Evolutionary conservation across 805 yeast species (phyloP).

Genomic region (Yamadazyma olivae): DNA sequence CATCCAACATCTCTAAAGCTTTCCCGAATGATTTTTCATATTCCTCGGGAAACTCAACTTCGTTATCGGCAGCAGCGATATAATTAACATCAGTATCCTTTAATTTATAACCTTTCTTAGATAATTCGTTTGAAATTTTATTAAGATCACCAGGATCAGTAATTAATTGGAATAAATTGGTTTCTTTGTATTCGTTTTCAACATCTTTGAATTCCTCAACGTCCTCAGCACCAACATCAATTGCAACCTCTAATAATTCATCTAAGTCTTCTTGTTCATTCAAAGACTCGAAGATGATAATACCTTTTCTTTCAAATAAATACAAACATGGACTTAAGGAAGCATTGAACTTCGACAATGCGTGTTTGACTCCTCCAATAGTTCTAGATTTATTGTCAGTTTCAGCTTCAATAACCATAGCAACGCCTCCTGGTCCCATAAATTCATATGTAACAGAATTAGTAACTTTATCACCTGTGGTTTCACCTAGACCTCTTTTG

Average conservation of each 20-base stretch:
- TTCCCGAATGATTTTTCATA: conserved; percentile 50
- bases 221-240: conserved; percentile 81
- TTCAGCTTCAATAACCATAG: conserved; percentile 77
- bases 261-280: conserved; percentile 47
- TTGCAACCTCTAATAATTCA: conserved; percentile 65
- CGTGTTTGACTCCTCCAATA: conserved; percentile 68
- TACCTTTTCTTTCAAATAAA: conserved; percentile 77
- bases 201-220: conserved; percentile 51
- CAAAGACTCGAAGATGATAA: conserved; percentile 48
- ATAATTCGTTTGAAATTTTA: conserved; percentile 55
- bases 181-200: conserved; percentile 38
- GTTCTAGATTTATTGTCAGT: conserved; percentile 90
- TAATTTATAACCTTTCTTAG: conserved; percentile 51
- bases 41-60: conserved; percentile 54
- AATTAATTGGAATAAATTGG: conserved; percentile 39
- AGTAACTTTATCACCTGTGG: conserved; percentile 42
- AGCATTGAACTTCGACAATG: conserved; percentile 67
- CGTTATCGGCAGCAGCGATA: conserved; percentile 59
- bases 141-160: conserved; percentile 67
- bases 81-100: conserved; percentile 72
- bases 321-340: conserved; percentile 74
- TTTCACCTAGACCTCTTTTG: conserved; percentile 76
- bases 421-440: conserved; percentile 89
- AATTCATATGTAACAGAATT: conserved; percentile 76
- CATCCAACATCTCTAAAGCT: conserved; percentile 62